These are phyloP conservation scores for Wallacemonas collosoma DNA, from an alignment of 208 protist species.

Conservation along the genomic window DNA sequence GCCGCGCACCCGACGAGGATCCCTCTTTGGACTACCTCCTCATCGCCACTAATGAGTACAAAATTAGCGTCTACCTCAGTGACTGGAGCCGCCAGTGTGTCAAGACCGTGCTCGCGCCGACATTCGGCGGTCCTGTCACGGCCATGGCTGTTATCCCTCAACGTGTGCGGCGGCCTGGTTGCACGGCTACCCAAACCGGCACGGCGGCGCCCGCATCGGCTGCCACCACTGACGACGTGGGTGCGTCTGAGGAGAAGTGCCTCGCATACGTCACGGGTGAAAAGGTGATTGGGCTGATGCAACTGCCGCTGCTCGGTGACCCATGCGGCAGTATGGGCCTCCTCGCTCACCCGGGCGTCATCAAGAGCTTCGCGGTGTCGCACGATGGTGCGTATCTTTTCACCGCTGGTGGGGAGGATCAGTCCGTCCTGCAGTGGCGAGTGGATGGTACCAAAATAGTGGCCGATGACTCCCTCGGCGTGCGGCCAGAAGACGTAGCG, in stretches of 20 bases:
- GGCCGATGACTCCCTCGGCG: conserved; percentile 9
- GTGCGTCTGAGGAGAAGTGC: conserved; percentile 32
- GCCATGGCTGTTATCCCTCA: conserved; percentile 52
- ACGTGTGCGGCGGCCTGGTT: neutral
- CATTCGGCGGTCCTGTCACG: conserved; percentile 91
- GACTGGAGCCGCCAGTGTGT: conserved; percentile 89
- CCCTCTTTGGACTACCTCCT: conserved; percentile 64
- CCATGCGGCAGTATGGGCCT: conserved; percentile 90
- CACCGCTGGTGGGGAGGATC: conserved; percentile 91
- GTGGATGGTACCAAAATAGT: conserved; percentile 66
- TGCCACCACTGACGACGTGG: neutral
- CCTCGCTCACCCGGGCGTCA: conserved; percentile 92
- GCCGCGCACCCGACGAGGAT: conserved; percentile 25
- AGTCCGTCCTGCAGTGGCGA: conserved; percentile 90
- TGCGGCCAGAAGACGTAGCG: neutral
- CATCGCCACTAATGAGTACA: conserved; percentile 91
- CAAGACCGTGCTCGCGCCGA: conserved; percentile 89
- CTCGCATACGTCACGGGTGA: conserved; percentile 90
- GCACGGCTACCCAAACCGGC: neutral
- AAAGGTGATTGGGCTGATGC: conserved; percentile 92
- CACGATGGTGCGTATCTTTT: conserved; percentile 88
- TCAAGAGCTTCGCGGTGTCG: conserved; percentile 70
- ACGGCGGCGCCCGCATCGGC: neutral
- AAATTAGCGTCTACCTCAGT: conserved; percentile 81
- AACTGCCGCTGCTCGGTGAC: conserved; percentile 92